phyloP scores from a whole-genome alignment of 208 protist genomes.

The Wallacemonas rigidus region DNA sequence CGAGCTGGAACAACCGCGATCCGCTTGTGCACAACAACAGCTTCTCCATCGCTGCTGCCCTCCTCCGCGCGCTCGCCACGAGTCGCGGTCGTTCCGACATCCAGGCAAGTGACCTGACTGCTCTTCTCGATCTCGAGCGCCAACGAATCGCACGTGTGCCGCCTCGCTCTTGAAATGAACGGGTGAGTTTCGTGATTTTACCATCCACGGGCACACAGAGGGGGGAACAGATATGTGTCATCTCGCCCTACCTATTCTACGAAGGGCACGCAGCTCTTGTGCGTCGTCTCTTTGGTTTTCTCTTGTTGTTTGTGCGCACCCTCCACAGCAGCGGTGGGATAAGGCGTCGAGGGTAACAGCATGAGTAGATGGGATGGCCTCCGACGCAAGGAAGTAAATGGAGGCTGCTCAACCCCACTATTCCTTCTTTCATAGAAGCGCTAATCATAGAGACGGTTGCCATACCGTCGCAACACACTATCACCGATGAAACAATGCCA shows the following conservation, averaged over 20 bases:
- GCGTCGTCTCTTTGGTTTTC: too few species aligned
- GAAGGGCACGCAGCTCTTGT: too few species aligned
- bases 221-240: too few species aligned
- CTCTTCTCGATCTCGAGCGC: constrained; percentile 48
- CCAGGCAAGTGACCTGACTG: constrained; percentile 43
- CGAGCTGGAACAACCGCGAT: constrained; percentile 77
- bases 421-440: constrained; percentile 3
- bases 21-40: constrained; percentile 86
- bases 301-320: too few species aligned
- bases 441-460: constrained; percentile 12
- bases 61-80: constrained; percentile 67
- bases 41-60: constrained; percentile 63
- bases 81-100: constrained; percentile 52
- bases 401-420: not conserved
- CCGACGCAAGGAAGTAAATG: not conserved
- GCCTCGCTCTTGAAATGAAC: not conserved
- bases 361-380: not conserved
- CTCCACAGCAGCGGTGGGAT: not conserved
- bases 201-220: too few species aligned
- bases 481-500: not conserved
- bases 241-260: too few species aligned
- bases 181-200: too few species aligned
- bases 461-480: not conserved
- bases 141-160: constrained; percentile 35
- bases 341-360: not conserved